Evolutionary conservation across 306 rosid genomes (phyloP).

Genomic region (Ziziphus jujuba): DNA sequence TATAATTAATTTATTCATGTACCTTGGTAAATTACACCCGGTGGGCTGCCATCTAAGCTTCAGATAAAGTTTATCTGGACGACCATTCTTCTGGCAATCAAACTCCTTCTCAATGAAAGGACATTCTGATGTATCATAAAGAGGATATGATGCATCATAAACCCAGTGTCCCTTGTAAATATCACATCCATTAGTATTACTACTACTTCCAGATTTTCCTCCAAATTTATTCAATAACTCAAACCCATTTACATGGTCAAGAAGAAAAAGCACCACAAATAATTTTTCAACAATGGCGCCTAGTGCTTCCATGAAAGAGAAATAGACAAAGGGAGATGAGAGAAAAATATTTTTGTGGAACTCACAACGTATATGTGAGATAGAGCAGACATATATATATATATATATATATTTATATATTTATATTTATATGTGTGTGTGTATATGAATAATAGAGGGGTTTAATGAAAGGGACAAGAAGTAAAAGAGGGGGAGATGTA

Average conservation of each 20-base stretch:
- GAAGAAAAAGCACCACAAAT: slow-evolving; percentile 8
- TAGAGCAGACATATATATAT: not conserved
- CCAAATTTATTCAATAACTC: not conserved
- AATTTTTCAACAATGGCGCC: not conserved
- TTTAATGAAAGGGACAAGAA: too few relatives aligned
- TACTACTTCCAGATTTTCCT: not conserved
- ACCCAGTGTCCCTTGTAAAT: slow-evolving; percentile 64
- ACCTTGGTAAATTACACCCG: slow-evolving; percentile 67
- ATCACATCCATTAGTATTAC: slow-evolving; percentile 46
- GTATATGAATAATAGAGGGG: too few relatives aligned
- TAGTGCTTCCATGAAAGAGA: slow-evolving; percentile 36
- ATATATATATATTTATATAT: too few relatives aligned
- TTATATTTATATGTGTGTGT: too few relatives aligned
- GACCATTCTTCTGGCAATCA: slow-evolving; percentile 61
- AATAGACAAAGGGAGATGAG: not conserved
- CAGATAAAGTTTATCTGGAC: slow-evolving; percentile 62
- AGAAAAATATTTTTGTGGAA: not conserved
- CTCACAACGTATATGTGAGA: not conserved
- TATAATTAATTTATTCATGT: too few relatives aligned
- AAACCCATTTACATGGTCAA: slow-evolving; percentile 21
- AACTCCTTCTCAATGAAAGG: slow-evolving; percentile 59
- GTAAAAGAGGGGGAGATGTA: too few relatives aligned
- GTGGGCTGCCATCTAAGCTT: slow-evolving; percentile 76
- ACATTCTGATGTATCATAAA: slow-evolving; percentile 50
- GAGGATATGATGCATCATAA: slow-evolving; percentile 54